Conservation (phyloP, 75 land plant genomes). For the Picea glauca region DNA sequence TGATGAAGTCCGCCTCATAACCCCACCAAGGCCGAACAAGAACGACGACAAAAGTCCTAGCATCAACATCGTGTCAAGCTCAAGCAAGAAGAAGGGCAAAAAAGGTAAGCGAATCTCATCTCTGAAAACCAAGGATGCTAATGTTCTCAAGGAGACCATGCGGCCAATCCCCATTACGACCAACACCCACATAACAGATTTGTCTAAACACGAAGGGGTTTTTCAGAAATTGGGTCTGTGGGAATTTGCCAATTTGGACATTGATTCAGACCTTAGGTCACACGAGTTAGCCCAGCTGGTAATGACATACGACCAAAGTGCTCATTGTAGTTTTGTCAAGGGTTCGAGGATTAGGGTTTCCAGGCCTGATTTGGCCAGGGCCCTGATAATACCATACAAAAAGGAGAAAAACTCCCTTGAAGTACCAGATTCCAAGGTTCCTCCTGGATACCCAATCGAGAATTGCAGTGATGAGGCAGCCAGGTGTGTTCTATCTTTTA, state of each 20-base stretch:
- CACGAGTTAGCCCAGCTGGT: slow-evolving; percentile 42
- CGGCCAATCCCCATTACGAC: slow-evolving; percentile 33
- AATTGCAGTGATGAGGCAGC: slow-evolving; percentile 13
- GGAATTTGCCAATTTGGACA: slow-evolving; percentile 50
- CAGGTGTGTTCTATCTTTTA: slow-evolving; percentile 25
- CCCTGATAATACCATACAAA: slow-evolving; percentile 33
- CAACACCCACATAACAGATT: slow-evolving; percentile 13
- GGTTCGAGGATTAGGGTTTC: slow-evolving; percentile 23
- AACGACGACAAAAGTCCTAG: background rate
- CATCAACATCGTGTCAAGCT: background rate
- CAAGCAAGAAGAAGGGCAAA: background rate
- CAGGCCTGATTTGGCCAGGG: slow-evolving; percentile 49
- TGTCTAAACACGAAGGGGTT: slow-evolving; percentile 33
- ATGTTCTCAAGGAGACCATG: slow-evolving; percentile 1
- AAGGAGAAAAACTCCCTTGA: slow-evolving; percentile 14
- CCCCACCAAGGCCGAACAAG: background rate
- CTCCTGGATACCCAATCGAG: slow-evolving; percentile 4
- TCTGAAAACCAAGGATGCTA: slow-evolving; percentile 14
- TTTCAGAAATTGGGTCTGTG: slow-evolving; percentile 46
- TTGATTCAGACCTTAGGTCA: slow-evolving; percentile 26
- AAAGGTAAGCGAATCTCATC: background rate
- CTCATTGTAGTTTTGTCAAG: slow-evolving; percentile 26
- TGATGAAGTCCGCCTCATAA: background rate
- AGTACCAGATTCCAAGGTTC: background rate
- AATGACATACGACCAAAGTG: slow-evolving; percentile 17